Evolutionary conservation across 331 rosid species (phyloP).

Genomic region (Acacia pycnantha): DNA sequence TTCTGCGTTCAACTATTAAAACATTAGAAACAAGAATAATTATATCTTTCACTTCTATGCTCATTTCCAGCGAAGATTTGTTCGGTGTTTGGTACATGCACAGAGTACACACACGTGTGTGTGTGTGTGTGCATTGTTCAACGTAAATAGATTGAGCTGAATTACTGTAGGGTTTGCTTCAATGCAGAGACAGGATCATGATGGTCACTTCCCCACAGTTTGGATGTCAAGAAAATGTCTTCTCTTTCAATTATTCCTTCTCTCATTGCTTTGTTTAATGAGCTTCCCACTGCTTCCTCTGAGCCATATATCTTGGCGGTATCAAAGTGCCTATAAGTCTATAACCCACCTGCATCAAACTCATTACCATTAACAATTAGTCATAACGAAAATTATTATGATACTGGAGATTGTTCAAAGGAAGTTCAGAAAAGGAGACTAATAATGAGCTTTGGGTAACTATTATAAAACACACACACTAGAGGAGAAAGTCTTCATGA

Average conservation of each 20-base stretch:
- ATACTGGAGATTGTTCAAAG: background rate
- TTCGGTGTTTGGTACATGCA: background rate
- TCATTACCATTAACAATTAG: background rate
- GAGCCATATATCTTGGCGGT: constrained; percentile 88
- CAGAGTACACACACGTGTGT: too few relatives aligned
- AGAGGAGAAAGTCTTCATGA: background rate
- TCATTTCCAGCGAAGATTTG: constrained; percentile 9
- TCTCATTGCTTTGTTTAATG: constrained; percentile 52
- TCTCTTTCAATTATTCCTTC: constrained; percentile 47
- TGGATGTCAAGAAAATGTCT: constrained; percentile 79
- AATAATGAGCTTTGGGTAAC: background rate
- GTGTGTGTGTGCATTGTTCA: background rate
- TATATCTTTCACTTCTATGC: constrained; percentile 18
- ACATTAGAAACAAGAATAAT: background rate
- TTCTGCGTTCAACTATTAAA: constrained; percentile 35
- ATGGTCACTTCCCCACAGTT: constrained; percentile 91
- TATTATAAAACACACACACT: background rate
- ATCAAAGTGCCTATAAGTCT: constrained; percentile 88
- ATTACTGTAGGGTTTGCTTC: constrained; percentile 38
- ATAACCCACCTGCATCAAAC: constrained; percentile 70
- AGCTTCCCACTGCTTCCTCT: constrained; percentile 71
- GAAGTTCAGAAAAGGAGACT: background rate
- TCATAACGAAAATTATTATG: background rate
- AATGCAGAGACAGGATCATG: constrained; percentile 90
- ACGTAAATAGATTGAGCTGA: background rate